phyloP scores from a whole-genome alignment of 495 filamentous ascomycete species.

The Cenococcum geophilum region DNA sequence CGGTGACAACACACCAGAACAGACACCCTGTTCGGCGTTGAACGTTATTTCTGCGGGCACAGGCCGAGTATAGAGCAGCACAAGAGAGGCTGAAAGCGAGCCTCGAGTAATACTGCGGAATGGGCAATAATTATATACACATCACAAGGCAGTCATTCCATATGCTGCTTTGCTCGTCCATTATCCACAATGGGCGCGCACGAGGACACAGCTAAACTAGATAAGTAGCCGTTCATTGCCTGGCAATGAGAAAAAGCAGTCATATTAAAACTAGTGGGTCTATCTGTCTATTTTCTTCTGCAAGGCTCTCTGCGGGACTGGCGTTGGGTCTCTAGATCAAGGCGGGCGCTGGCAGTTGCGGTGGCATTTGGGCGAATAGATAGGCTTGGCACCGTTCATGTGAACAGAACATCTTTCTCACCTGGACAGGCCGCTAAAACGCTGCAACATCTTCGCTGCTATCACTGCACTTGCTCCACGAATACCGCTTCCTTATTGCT shows the following conservation, averaged over 20 bases:
- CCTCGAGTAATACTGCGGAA: background rate
- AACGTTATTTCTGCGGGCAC: background rate
- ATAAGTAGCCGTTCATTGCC: too few relatives aligned
- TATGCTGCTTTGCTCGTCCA: background rate
- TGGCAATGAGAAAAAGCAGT: too few relatives aligned
- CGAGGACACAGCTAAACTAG: too few relatives aligned
- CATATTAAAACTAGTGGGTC: too few relatives aligned
- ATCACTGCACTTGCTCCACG: too few relatives aligned
- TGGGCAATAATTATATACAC: background rate
- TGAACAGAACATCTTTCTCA: too few relatives aligned
- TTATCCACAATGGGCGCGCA: background rate
- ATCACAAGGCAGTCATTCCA: background rate
- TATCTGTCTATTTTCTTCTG: too few relatives aligned
- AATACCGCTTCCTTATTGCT: too few relatives aligned
- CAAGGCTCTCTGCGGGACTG: too few relatives aligned
- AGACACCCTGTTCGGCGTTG: background rate
- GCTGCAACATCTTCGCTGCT: too few relatives aligned
- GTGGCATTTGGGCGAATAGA: background rate
- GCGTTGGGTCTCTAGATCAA: too few relatives aligned
- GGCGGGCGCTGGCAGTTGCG: background rate
- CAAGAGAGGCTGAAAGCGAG: background rate
- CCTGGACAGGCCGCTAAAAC: too few relatives aligned
- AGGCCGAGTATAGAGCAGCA: background rate
- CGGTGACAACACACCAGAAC: conserved; percentile 1
- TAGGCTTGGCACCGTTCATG: background rate